Evolutionary conservation across 805 yeast genomes (phyloP).

Genomic region (Millerozyma miso): DNA sequence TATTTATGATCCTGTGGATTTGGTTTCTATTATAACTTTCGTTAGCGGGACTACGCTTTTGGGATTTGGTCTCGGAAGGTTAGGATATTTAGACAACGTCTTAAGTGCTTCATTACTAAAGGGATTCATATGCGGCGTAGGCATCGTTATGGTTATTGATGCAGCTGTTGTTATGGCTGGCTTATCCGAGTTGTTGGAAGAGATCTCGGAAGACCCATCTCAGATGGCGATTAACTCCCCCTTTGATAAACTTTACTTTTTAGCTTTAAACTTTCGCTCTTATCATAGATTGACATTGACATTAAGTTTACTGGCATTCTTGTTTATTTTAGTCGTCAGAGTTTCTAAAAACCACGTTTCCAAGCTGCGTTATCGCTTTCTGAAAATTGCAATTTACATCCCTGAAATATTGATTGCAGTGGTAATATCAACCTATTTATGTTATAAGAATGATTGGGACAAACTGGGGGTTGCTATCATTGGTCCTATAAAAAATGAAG

Average conservation of each 20-base stretch:
- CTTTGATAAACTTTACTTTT: slow-evolving; percentile 59
- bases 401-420: slow-evolving; percentile 89
- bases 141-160: slow-evolving; percentile 48
- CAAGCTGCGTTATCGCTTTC: slow-evolving; percentile 11
- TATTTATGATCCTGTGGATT: slow-evolving; percentile 40
- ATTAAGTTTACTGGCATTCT: slow-evolving; percentile 54
- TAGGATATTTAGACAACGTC: slow-evolving; percentile 62
- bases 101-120: slow-evolving; percentile 36
- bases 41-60: slow-evolving; percentile 71
- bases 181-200: slow-evolving; percentile 41
- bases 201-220: slow-evolving; percentile 30
- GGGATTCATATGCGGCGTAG: slow-evolving; percentile 43
- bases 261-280: slow-evolving; percentile 44
- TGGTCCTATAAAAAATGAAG: slow-evolving; percentile 55
- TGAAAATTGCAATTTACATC: slow-evolving; percentile 50
- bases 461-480: slow-evolving; percentile 59
- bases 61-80: slow-evolving; percentile 72
- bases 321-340: slow-evolving; percentile 40
- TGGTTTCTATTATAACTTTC: slow-evolving; percentile 66
- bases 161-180: slow-evolving; percentile 74
- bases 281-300: slow-evolving; percentile 57
- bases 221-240: slow-evolving; percentile 53
- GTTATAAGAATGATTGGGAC: slow-evolving; percentile 45
- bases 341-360: slow-evolving; percentile 34
- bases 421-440: slow-evolving; percentile 50